These are phyloP conservation scores for Tuber magnatum DNA, from an alignment of 495 filamentous ascomycete genomes.

Conservation along the genomic window DNA sequence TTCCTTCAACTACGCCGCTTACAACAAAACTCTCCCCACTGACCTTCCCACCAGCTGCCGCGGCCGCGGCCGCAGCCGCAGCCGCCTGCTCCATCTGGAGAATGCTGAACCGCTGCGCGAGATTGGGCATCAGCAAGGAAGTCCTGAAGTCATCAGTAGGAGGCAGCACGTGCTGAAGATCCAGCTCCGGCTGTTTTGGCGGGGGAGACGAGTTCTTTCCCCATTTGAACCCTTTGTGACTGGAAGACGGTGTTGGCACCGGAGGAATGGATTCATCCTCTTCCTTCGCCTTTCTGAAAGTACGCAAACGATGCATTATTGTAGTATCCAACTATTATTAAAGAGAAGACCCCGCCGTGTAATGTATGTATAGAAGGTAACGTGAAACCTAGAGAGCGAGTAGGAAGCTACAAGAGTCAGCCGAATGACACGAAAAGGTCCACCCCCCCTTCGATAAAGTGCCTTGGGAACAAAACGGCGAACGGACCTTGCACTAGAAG, in stretches of 20 bases:
- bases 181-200: slow-evolving; percentile 57
- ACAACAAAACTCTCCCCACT: slow-evolving; percentile 60
- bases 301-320: slow-evolving; percentile 68
- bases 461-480: neutral
- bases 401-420: neutral
- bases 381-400: slow-evolving; percentile 15
- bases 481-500: neutral
- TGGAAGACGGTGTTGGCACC: slow-evolving; percentile 45
- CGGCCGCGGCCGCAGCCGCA: slow-evolving; percentile 28
- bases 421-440: neutral
- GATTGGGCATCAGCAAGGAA: slow-evolving; percentile 87
- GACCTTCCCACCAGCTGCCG: slow-evolving; percentile 53
- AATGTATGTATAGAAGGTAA: slow-evolving; percentile 16
- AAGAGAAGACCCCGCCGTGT: slow-evolving; percentile 5
- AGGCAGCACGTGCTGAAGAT: slow-evolving; percentile 68
- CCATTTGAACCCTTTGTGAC: slow-evolving; percentile 51
- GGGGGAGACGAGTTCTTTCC: slow-evolving; percentile 48
- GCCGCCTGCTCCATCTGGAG: slow-evolving; percentile 44
- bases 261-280: slow-evolving; percentile 44
- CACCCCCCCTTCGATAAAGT: neutral
- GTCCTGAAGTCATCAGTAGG: slow-evolving; percentile 89
- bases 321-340: slow-evolving; percentile 14
- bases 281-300: slow-evolving; percentile 59
- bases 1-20: slow-evolving; percentile 53
- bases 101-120: slow-evolving; percentile 96